These are phyloP conservation scores for Persicaria tinctoria DNA, from an alignment of 148 eudicot genomes.

Conservation along the genomic window DNA sequence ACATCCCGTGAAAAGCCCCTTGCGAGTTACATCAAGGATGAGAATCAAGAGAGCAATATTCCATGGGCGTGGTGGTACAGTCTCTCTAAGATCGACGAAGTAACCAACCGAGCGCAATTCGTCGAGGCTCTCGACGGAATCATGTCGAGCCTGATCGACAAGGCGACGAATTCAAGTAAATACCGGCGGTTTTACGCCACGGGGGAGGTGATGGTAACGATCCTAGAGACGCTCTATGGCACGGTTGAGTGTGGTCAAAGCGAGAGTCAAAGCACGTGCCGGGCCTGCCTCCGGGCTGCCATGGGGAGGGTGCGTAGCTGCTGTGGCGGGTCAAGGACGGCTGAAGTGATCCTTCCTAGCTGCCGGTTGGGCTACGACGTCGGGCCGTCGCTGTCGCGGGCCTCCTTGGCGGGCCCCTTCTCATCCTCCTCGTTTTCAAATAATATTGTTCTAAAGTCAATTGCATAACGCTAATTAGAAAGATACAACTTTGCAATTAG, in stretches of 20 bases:
- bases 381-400: constrained; percentile 7
- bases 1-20: background rate
- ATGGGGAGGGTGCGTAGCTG: background rate
- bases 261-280: background rate
- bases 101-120: background rate
- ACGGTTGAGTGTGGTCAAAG: constrained; percentile 1
- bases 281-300: background rate
- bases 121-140: background rate
- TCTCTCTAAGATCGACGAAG: background rate
- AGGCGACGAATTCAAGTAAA: background rate
- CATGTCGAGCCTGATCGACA: constrained; percentile 2
- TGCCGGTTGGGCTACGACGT: constrained; percentile 9
- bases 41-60: background rate
- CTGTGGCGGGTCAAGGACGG: constrained; percentile 6
- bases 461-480: background rate
- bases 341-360: background rate
- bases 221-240: background rate
- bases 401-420: constrained; percentile 10
- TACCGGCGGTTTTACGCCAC: background rate
- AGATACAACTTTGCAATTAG: no score
- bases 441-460: background rate
- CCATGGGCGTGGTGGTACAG: constrained; percentile 10
- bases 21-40: background rate
- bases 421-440: background rate
- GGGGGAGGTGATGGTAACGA: background rate